Base-by-base conservation (phyloP, 2,329 filamentous ascomycete genomes). In the Penicillium brasilianum region DNA sequence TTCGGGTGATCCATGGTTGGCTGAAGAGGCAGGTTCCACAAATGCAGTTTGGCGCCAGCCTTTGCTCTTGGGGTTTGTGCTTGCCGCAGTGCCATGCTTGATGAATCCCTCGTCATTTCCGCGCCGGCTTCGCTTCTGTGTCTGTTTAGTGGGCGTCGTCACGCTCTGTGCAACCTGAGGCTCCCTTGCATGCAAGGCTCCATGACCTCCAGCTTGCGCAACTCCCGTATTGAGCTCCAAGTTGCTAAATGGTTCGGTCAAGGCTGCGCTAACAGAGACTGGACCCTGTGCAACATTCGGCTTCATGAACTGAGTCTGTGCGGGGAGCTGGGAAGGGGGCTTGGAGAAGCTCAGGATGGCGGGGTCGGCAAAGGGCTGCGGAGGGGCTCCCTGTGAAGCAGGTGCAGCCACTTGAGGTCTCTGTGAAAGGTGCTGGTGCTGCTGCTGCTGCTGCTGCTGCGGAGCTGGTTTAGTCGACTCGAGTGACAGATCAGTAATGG, bases 271-370 rank as follows among this genome's bases (percentile, higher is more conserved):
- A 8, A 76, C 70, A 37, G 55, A 46, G 22, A 55, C 58, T 16
- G 49, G 34, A 13, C 51, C 49, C 18, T 66, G 61, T 6, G 55
- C 34, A 6, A 18, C 9, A 16, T 68, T 68, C 11, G 72, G 71
- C 48, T 73, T 68, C 72, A 69, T 62, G 32, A 62, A 65, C 10
- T 69, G 64, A 34, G 59, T 54, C 53, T 67, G 61, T 49, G 68
- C 50, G 32, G 53, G 25, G 10, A 62, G 61, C 10, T 67, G 52
- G 54, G 63, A 50, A 37, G 71, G 60, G 11, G 74, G 71, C 61
- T 74, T 77, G 10, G 80, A 76, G 73, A 91, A 85, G 72, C 91
- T 93, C 49, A 96, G 74, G 58, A 96, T 96, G 3, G 92, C 92
- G 11, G 92, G 92, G 69, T 96, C 92, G n/a, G 89, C 84, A 70